Evolutionary conservation across 306 rosid species (phyloP), one percentile per base, ranked within the genome.

Genomic region (Oxytropis ochrocephala): DNA sequence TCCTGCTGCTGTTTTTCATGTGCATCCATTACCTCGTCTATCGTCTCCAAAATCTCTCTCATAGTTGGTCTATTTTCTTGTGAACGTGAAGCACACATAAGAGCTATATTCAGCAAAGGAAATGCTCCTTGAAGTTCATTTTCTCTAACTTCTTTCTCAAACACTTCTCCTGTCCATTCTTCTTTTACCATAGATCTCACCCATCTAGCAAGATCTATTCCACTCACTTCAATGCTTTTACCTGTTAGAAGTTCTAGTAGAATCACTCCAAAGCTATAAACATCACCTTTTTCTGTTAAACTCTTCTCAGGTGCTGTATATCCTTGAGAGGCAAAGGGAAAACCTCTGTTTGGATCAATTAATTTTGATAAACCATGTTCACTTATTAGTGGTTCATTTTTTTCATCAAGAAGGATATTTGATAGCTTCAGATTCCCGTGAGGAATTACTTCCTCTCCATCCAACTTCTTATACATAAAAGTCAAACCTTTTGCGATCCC

Each of bases 141-240:
- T 55, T 74, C 75, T 12, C 56, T 80, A 6, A 87, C 83, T 60
- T 86, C 86, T 9, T 76, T 86, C 62, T 89, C 96, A 54, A 92
- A 89, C 0, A 89, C 96, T 42, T 92, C 96, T 0, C 90, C 96
- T 2, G 96, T 89, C 96, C 97, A 87, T 73, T 92, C 95, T 60
- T 89, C 96, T 14, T 79, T 84, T 27, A 92, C 87, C 78, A 85
- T 89, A 55, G 95, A 85, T 56, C 76, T 81, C 0, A 89, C 95
- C 96, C 95, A 92, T 73, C 83, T 89, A 1, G 91, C 86, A 33
- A 92, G 88, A 76, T 87, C 95, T 32, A 89, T 80, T 13, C 85
- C 72, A 11, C 70, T 78, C 3, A 42, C 74, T 49, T 88, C 95
- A 13, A 75, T 85, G 52, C 85, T 80, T 75, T 84, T 88, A 4